Base-by-base conservation (phyloP, 2,329 filamentous ascomycete genomes). In the Sporothrix globosa region DNA sequence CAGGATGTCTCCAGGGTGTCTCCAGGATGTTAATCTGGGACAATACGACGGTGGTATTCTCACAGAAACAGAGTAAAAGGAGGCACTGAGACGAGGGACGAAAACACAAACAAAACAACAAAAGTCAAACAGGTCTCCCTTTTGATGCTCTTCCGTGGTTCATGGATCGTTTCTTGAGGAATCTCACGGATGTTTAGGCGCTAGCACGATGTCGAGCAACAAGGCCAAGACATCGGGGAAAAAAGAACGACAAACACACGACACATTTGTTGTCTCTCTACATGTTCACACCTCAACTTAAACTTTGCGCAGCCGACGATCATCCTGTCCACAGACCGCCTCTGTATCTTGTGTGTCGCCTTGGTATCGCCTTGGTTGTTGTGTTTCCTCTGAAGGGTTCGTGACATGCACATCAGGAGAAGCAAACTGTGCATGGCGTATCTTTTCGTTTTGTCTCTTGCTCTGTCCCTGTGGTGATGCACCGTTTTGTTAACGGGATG, bases 31-130 rank as follows among this genome's bases (percentile, higher is more conserved):
- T 44, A 2, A 39, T 24, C 50, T 56, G 39, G 52, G 53, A 68
- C 34, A 58, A 60, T 68, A 68, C 67, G 53, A 68, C 66, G 34
- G 66, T 68, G 41, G 19, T 44, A 68, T 50, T 44, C 21, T 48
- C 17, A 50, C 46, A 19, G 30, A 34, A 65, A 30, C n/a, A 13
- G 46, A 60, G 24, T 9, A 19, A 65, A 21, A 65, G n/a, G n/a
- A 50, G 60, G 39, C 14, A 19, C 24, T 21, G 39, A 46, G n/a
- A 54, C 54, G 30, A 53, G 46, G n/a, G 30, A 60, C 4, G n/a
- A 48, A n/a, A 34, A 48, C 21, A 54, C 54, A 61, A 56, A 69
- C 54, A 46, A 69, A 61, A 69, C 67, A 34, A 60, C 7, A 46
- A 68, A 46, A 27, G 30, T 21, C 7, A 11, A 24, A 46, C 24